Evolutionary conservation across 164 flowering plant genomes (phyloP).

Genomic region (Kingdonia uniflora): DNA sequence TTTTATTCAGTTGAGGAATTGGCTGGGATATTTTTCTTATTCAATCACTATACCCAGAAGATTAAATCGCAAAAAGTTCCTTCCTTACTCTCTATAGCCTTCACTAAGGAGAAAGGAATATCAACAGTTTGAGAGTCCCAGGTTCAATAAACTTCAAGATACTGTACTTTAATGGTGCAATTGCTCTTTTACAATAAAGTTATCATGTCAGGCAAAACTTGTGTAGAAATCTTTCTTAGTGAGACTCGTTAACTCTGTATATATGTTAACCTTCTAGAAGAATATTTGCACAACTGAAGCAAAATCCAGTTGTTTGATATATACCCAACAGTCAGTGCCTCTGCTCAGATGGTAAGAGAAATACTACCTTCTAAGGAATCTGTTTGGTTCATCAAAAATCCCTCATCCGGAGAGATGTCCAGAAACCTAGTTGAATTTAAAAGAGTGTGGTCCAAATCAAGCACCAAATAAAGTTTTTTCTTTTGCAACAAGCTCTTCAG

Average conservation of each 20-base stretch:
- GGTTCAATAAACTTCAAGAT: no score
- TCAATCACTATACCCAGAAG: no score
- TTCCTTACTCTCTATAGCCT: no score
- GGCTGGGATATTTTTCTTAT: no score
- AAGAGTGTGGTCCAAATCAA: slow-evolving; percentile 4
- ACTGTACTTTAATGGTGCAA: no score
- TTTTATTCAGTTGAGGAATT: no score
- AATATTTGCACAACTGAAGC: no score
- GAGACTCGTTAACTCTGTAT: not conserved
- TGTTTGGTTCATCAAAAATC: not conserved
- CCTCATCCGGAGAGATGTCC: not conserved
- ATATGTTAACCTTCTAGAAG: not conserved
- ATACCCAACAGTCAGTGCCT: not conserved
- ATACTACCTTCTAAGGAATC: not conserved
- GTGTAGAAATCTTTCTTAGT: not conserved
- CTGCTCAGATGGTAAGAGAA: not conserved
- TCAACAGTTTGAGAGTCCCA: no score
- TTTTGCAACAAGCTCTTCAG: not conserved
- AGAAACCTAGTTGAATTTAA: not conserved
- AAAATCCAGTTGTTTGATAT: not conserved
- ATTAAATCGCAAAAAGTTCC: no score
- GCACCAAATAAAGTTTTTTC: slow-evolving; percentile 1
- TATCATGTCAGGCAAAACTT: not conserved
- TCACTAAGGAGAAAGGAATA: no score
- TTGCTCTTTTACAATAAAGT: not conserved